Evolutionary conservation across 1,284 basidiomycete genomes (phyloP), one percentile per base, ranked within the genome.

Genomic region (Heterobasidion annosum): DNA sequence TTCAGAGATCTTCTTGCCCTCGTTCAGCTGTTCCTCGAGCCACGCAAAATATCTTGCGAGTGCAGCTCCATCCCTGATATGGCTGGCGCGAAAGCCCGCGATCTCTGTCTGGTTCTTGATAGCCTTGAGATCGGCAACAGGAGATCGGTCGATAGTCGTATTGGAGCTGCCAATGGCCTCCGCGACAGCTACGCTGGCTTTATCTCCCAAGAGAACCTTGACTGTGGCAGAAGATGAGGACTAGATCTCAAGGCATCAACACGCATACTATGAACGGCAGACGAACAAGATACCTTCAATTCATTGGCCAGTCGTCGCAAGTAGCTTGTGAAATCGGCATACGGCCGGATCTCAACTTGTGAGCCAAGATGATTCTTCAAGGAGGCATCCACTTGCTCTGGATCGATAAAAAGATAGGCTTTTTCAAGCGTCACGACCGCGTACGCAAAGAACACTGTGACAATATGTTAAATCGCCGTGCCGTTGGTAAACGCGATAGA

Each of bases 41-140:
- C 96, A 99, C 0, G 93, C 81, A 65, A 98, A 98, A 71, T 96
- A 98, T 10, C 85, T 79, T 8, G 79, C 82, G 45, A 98, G 76
- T 0, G 96, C 96, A 1, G 81, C 85, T 2, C 96, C 95, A 67
- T 99, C 96, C 9, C 94, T 81, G 48, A 97, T 83, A 66, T 99
- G 93, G 54, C 78, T 82, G 62, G 89, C 83, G 37, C 95, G 78
- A 77, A 98, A 98, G 0, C 96, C 96, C 65, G 89, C 83, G 10
- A 96, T 72, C 67, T 99, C 96, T 1, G 78, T 80, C 37, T 74
- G 73, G 62, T 97, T 98, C 76, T 98, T 98, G 68, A 94, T 84
- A 5, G 93, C 75, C 68, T 98, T 98, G 60, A 92, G 75, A 55
- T 90, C 85, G 10, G 88, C 82, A 12, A 98, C 75, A 2, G 89